phyloP scores from a whole-genome alignment of 345 rosid genomes.

The Bretschneidera sinensis region DNA sequence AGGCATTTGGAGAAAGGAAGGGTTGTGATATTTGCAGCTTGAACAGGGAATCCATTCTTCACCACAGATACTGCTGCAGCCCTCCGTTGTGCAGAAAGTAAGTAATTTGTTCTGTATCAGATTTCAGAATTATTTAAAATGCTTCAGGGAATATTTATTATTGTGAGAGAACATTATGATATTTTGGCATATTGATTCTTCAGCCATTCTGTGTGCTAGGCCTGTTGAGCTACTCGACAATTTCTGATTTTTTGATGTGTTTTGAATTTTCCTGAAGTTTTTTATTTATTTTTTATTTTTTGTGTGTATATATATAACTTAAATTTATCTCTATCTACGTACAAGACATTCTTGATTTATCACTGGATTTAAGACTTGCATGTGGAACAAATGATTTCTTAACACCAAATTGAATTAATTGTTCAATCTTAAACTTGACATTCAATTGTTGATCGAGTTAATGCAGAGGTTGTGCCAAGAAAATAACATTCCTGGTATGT shows the following conservation, averaged over 20 bases:
- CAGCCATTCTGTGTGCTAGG: background rate
- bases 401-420: background rate
- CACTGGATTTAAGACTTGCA: background rate
- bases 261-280: background rate
- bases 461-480: conserved; percentile 96
- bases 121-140: background rate
- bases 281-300: too few species aligned
- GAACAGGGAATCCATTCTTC: conserved; percentile 97
- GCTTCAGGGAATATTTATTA: background rate
- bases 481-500: conserved; percentile 87
- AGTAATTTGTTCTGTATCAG: conserved; percentile 19
- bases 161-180: background rate
- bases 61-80: conserved; percentile 97
- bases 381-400: too few species aligned
- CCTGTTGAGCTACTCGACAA: background rate
- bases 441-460: conserved; percentile 45
- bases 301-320: background rate
- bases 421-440: background rate
- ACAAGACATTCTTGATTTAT: background rate
- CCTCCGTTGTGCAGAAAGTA: conserved; percentile 96
- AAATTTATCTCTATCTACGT: background rate
- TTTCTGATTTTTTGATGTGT: background rate
- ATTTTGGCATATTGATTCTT: background rate
- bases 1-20: conserved; percentile 96
- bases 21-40: conserved; percentile 95